Evolutionary conservation across 768 basidiomycete genomes (phyloP), one percentile per base, ranked within the genome.

Genomic region (Suillus cothurnatus): DNA sequence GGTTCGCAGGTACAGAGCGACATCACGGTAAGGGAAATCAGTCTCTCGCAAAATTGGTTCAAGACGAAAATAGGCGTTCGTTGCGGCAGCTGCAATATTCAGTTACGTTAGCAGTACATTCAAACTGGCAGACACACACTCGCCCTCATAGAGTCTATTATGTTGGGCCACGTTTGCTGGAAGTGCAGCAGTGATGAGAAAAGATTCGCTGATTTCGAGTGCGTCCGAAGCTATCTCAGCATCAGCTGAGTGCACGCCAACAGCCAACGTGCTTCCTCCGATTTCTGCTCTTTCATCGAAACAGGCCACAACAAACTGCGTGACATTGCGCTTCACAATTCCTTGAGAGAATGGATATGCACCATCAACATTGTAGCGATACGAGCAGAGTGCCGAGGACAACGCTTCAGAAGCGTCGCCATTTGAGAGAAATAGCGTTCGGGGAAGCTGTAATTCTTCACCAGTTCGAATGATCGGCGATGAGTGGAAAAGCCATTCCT

Each of bases 341-440:
- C 94, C 94, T 78, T 95, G 93, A n/a, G 82, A 77, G 28, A 89
- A 87, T 12, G 94, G 93, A 65, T 90, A 85, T 5, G 86, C 68
- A 80, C 92, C 82, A 61, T 86, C 83, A 32, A 92, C 73, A 52
- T 78, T 80, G 66, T 85, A 89, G 41, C 71, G 70, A 43, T 81
- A 76, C 12, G 68, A 62, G 53, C 68, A 60, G 21, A 72, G 59
- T 1, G 62, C 64, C 36, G 69, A 62, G 3, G 53, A 52, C 19
- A 67, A 39, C 36, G 70, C 53, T 57, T 65, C 58, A 19, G 58
- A 57, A 62, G 41, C 45, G 34, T 66, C 61, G 53, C 61, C 65
- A 68, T 72, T 63, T n/a, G 71, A 60, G 67, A 73, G 45, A 64
- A 66, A 65, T 34, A 68, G 47, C 61, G 67, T 62, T 34, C 49